Evolutionary conservation across 1,284 basidiomycete species (phyloP).

Genomic region (Cryptococcus amylolentus): DNA sequence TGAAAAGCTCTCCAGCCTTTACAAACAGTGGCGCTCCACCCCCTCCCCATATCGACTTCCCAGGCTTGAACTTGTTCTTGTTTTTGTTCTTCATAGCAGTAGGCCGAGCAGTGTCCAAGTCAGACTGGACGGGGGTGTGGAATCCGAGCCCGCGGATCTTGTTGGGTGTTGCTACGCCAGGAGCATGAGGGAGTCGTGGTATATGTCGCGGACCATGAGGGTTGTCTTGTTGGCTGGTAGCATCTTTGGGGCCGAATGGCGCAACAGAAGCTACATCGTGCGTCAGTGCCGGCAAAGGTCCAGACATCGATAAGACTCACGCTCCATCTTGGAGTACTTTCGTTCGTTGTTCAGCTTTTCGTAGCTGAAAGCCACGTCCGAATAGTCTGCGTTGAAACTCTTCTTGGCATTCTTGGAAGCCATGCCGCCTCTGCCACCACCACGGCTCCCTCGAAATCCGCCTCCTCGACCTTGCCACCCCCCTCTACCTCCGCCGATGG

Average conservation of each 20-base stretch:
- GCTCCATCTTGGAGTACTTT: conserved; percentile 39
- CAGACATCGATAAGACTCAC: conserved; percentile 20
- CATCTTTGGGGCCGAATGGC: conserved; percentile 9
- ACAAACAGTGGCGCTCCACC: conserved; percentile 45
- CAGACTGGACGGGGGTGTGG: conserved; percentile 11
- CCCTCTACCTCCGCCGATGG: conserved; percentile 30
- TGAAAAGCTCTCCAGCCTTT: conserved; percentile 49
- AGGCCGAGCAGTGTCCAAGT: not conserved
- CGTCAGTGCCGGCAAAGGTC: conserved; percentile 2
- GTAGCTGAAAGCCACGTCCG: conserved; percentile 43
- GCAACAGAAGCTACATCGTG: not conserved
- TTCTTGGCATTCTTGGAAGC: conserved; percentile 12
- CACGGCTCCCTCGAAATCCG: conserved; percentile 15
- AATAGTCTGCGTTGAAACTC: conserved; percentile 39
- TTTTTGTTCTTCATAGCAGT: not conserved
- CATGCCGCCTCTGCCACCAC: conserved; percentile 14
- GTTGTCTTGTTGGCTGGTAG: conserved; percentile 6
- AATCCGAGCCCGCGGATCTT: conserved; percentile 32
- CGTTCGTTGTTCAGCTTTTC: conserved; percentile 28
- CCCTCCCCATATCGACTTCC: conserved; percentile 36
- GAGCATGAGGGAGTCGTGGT: conserved; percentile 1
- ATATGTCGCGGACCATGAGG: not conserved
- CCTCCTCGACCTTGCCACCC: conserved; percentile 21
- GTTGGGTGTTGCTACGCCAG: conserved; percentile 27
- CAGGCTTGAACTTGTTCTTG: not conserved